phyloP scores from a whole-genome alignment of 2,329 filamentous ascomycete species.

The Fusarium paranaense region DNA sequence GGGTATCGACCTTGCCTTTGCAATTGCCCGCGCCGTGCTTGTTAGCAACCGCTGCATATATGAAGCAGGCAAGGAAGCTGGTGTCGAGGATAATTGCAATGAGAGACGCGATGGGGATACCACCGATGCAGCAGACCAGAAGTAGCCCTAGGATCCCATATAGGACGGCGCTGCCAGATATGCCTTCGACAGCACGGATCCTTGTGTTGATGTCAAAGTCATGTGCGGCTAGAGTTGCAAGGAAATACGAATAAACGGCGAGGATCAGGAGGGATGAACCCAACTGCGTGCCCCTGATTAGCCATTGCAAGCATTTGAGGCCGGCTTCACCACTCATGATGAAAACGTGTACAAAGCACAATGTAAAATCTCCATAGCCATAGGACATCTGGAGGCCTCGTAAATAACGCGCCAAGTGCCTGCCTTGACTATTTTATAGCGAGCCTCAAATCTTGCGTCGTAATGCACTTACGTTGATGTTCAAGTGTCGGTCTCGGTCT shows the following conservation, averaged over 20 bases:
- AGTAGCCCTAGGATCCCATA: slow-evolving; percentile 79
- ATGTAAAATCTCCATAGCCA: not conserved
- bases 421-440: not conserved
- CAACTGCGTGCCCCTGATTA: slow-evolving; percentile 79
- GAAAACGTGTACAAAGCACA: not conserved
- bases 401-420: not conserved
- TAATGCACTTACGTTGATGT: not conserved
- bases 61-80: slow-evolving; percentile 78
- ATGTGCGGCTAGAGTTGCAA: slow-evolving; percentile 76
- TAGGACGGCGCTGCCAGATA: slow-evolving; percentile 77
- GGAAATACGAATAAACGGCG: slow-evolving; percentile 84
- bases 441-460: not conserved
- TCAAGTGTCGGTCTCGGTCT: not conserved
- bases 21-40: slow-evolving; percentile 75
- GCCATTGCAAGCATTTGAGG: slow-evolving; percentile 75
- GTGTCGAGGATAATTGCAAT: slow-evolving; percentile 80
- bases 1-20: slow-evolving; percentile 68
- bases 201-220: slow-evolving; percentile 70
- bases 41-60: slow-evolving; percentile 82
- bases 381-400: not conserved
- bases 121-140: slow-evolving; percentile 82
- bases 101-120: slow-evolving; percentile 76
- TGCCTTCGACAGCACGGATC: slow-evolving; percentile 79
- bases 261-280: slow-evolving; percentile 77
- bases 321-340: slow-evolving; percentile 45